Conservation (phyloP, 2,329 filamentous ascomycete species). For the Calonectria pseudoturangicola region DNA sequence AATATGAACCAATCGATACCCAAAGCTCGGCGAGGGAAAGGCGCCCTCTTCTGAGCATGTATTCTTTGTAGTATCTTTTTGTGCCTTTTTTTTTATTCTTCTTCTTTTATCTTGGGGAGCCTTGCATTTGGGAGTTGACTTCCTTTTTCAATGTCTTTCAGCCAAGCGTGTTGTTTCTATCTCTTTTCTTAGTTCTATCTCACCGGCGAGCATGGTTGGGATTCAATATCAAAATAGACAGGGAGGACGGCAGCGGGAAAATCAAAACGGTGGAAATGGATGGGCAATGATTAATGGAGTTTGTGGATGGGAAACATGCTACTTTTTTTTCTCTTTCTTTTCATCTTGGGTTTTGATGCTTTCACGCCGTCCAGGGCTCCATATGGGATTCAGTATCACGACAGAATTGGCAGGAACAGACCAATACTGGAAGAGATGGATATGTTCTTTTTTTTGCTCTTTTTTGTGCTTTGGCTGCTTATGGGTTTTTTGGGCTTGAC, state of each 20-base stretch:
- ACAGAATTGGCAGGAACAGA: slow-evolving; percentile 23
- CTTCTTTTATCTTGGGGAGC: slow-evolving; percentile 1
- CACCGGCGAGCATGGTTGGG: slow-evolving; percentile 34
- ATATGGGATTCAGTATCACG: neutral
- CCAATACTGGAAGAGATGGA: slow-evolving; percentile 23
- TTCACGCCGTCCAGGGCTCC: slow-evolving; percentile 11
- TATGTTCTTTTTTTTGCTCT: neutral
- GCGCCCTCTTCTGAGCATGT: slow-evolving; percentile 14
- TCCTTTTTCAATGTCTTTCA: slow-evolving; percentile 18
- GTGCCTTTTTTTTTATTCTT: neutral
- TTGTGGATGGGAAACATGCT: slow-evolving; percentile 17
- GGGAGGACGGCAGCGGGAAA: slow-evolving; percentile 32
- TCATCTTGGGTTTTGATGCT: slow-evolving; percentile 7
- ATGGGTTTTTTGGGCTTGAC: neutral
- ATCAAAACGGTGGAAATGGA: slow-evolving; percentile 32
- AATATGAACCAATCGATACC: slow-evolving; percentile 29
- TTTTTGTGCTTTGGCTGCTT: neutral
- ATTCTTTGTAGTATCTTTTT: slow-evolving; percentile 24
- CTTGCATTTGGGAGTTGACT: slow-evolving; percentile 21
- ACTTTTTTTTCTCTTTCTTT: neutral
- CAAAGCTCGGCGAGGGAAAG: slow-evolving; percentile 17
- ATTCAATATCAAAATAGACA: slow-evolving; percentile 42
- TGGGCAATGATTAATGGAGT: slow-evolving; percentile 24
- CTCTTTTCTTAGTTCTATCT: slow-evolving; percentile 20
- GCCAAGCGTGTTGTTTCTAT: slow-evolving; percentile 31